phyloP scores from a whole-genome alignment of 345 rosid species.

The Hibiscus mutabilis region DNA sequence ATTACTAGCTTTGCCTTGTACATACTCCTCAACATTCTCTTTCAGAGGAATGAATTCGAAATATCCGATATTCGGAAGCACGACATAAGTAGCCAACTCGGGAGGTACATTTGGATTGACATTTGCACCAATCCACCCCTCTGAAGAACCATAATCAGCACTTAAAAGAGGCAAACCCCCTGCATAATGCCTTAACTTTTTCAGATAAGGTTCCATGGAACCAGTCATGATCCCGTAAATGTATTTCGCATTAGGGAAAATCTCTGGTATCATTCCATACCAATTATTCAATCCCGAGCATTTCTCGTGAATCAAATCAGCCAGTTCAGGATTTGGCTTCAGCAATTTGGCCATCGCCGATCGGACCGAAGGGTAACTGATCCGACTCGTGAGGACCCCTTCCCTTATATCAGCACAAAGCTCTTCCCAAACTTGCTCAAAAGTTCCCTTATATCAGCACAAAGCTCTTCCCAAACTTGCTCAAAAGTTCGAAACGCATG shows the following conservation, averaged over 20 bases:
- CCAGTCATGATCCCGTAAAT: slow-evolving; percentile 97
- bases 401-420: slow-evolving; percentile 51
- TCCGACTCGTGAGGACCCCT: slow-evolving; percentile 50
- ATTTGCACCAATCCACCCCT: slow-evolving; percentile 96
- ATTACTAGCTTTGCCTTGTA: not conserved
- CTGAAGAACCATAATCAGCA: slow-evolving; percentile 92
- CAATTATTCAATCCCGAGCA: slow-evolving; percentile 76
- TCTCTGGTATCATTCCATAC: slow-evolving; percentile 75
- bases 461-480: slow-evolving; percentile 75
- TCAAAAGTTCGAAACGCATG: slow-evolving; percentile 78
- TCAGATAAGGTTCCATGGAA: slow-evolving; percentile 84
- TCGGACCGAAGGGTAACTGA: slow-evolving; percentile 53
- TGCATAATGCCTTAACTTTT: slow-evolving; percentile 80
- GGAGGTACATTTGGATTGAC: slow-evolving; percentile 66
- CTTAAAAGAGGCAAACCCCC: slow-evolving; percentile 69
- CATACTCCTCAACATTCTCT: slow-evolving; percentile 15
- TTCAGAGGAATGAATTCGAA: slow-evolving; percentile 75
- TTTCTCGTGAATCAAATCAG: slow-evolving; percentile 41
- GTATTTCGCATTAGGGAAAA: slow-evolving; percentile 84
- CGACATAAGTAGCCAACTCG: slow-evolving; percentile 59
- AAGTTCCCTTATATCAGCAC: slow-evolving; percentile 60
- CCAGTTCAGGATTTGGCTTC: slow-evolving; percentile 61
- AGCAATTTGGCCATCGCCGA: slow-evolving; percentile 66
- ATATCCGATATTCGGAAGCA: slow-evolving; percentile 78
- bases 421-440: slow-evolving; percentile 83